phyloP scores from a whole-genome alignment of 163 green algal genomes.

The Volvox carteri region DNA sequence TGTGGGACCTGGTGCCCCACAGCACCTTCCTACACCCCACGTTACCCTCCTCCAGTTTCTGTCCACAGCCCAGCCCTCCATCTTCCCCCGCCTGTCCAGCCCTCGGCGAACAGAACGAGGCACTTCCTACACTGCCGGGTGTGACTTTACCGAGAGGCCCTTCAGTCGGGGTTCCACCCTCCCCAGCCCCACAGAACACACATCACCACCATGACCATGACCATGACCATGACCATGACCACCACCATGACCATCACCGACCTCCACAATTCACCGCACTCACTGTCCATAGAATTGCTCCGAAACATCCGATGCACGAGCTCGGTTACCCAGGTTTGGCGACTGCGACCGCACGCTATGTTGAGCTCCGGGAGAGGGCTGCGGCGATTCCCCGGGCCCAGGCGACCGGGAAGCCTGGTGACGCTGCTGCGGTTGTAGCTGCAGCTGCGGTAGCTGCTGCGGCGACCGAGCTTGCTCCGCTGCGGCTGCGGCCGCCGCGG shows the following conservation, averaged over 20 bases:
- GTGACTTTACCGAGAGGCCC: too few relatives aligned
- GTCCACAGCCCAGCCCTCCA: too few relatives aligned
- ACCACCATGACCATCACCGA: not conserved
- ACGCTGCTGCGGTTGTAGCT: not conserved
- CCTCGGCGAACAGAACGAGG: too few relatives aligned
- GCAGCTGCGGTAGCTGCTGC: not conserved
- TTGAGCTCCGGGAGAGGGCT: not conserved
- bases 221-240: not conserved
- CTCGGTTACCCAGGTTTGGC: not conserved
- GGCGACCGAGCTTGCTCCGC: too few relatives aligned
- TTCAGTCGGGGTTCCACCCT: too few relatives aligned
- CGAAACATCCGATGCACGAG: slow-evolving; percentile 1
- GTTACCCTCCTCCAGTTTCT: too few relatives aligned
- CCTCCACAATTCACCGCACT: not conserved
- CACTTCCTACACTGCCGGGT: too few relatives aligned
- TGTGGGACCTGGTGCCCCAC: too few relatives aligned
- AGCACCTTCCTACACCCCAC: too few relatives aligned
- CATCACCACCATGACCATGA: not conserved
- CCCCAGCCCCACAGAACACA: too few relatives aligned
- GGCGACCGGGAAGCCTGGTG: not conserved
- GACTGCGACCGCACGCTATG: not conserved
- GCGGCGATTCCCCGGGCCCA: not conserved
- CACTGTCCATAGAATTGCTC: slow-evolving; percentile 2
- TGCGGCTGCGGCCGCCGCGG: not conserved
- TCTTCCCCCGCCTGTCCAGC: too few relatives aligned